These are phyloP conservation scores for Apiospora koreana DNA, from an alignment of 2,329 filamentous ascomycete genomes.

Conservation along the genomic window DNA sequence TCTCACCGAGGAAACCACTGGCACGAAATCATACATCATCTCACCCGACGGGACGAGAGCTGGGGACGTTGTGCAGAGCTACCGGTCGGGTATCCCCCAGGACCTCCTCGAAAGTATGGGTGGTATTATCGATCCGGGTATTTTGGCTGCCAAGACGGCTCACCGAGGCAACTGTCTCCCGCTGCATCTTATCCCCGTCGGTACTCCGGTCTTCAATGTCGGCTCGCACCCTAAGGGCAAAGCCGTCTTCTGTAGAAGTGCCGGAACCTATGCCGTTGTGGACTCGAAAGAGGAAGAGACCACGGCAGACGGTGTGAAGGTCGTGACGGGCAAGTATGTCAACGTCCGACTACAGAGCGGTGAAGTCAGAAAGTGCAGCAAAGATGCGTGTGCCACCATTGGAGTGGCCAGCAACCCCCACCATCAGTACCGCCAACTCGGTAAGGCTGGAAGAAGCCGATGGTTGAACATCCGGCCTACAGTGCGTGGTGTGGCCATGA, in stretches of 20 bases:
- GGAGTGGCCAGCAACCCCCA: constrained; percentile 93
- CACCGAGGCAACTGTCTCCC: constrained; percentile 94
- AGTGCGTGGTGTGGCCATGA: constrained; percentile 98
- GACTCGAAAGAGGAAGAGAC: constrained; percentile 84
- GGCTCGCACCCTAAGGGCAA: constrained; percentile 72
- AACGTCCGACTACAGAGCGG: constrained; percentile 88
- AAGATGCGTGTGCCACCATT: constrained; percentile 91
- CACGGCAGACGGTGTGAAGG: constrained; percentile 57
- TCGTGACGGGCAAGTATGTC: constrained; percentile 75
- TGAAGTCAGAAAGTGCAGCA: constrained; percentile 85
- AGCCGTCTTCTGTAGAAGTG: constrained; percentile 91
- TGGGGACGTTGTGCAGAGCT: constrained; percentile 91
- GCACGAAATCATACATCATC: constrained; percentile 84
- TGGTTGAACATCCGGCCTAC: constrained; percentile 95
- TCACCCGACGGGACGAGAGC: constrained; percentile 93
- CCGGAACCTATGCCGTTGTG: constrained; percentile 87
- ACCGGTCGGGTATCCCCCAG: constrained; percentile 83
- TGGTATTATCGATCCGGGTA: constrained; percentile 88
- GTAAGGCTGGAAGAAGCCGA: constrained; percentile 90
- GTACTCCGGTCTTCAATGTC: constrained; percentile 90
- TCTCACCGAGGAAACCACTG: constrained; percentile 72
- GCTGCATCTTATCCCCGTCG: constrained; percentile 91
- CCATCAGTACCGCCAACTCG: constrained; percentile 85
- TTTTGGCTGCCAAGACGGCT: constrained; percentile 90
- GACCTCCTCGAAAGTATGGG: constrained; percentile 91